Evolutionary conservation across 2,329 filamentous ascomycete species (phyloP), one percentile per base, ranked within the genome.

Genomic region (Didymella sp.): DNA sequence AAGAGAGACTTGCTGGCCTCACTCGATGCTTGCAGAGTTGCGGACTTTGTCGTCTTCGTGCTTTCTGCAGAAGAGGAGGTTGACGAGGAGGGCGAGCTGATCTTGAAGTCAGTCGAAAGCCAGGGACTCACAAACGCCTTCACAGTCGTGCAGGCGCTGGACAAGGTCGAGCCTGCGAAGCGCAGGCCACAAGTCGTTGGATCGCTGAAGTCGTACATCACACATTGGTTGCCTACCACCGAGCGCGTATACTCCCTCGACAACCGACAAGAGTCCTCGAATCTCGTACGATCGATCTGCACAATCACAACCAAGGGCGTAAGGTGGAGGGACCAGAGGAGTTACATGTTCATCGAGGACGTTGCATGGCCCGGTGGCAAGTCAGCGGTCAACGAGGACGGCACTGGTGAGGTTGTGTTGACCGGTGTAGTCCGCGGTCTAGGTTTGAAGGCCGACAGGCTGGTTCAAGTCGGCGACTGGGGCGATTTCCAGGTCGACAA

Each of bases 101-200:
- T 98, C 56, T 81, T 99, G 60, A 87, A 91, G 67, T 89, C 90
- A 44, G 88, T 98, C 28, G 93, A 97, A 79, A 91, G 92, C 67
- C 95, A 99, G 78, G 95, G 95, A 69, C 87, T 99, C 64, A 96
- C 94, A 0, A 98, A 92, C 21, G 85, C 96, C n/a, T 86, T 96
- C 70, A 92, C 91, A 0, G 85, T 91, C 12, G 92, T 96, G 0
- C 89, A 96, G 48, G 87, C 88, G 5, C 80, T 98, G 12, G 89
- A 94, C 54, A 85, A 84, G 57, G 80, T 96, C 35, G 89, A 96
- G 65, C 87, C 91, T 0, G 82, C 87, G 8, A 97, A 97, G 77
- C 89, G 89, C 74, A 84, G 89, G 56, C 82, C 87, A 0, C 89
- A 92, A 57, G 86, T 96, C 11, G 79, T 94, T 45, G 84, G 87